Percentiles rank a stretch among this genome's conserved stretches.
Conservation (phyloP, 1,139 yeast genomes). For the Suhomyces panamericanus region DNA sequence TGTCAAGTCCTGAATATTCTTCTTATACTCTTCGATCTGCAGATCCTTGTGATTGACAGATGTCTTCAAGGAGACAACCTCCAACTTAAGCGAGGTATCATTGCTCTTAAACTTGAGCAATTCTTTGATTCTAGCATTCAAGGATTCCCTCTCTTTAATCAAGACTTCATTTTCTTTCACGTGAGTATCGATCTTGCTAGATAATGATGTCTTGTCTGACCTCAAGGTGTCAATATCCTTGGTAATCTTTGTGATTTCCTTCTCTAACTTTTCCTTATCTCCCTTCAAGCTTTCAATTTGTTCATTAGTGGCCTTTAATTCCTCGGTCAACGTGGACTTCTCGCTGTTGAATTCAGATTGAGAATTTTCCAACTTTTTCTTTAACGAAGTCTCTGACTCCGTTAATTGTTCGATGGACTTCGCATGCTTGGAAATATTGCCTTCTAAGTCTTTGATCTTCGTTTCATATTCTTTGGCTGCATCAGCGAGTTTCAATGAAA, state of each 20-base stretch:
- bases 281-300: conserved; percentile 9
- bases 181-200: conserved; percentile 11
- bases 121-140: conserved; percentile 32
- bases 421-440: conserved; percentile 8
- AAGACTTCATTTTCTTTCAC: conserved; percentile 26
- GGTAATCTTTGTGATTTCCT: conserved; percentile 12
- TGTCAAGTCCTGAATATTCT: conserved; percentile 36
- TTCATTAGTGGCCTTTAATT: neutral
- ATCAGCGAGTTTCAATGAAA: neutral
- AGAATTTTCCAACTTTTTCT: neutral
- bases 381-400: conserved; percentile 1
- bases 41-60: conserved; percentile 50
- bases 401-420: conserved; percentile 2
- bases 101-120: conserved; percentile 34
- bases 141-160: conserved; percentile 27
- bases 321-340: neutral
- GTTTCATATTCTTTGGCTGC: conserved; percentile 11
- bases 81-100: conserved; percentile 45
- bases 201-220: conserved; percentile 11
- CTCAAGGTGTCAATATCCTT: conserved; percentile 25
- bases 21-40: conserved; percentile 46
- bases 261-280: conserved; percentile 11
- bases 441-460: conserved; percentile 10
- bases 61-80: conserved; percentile 40
- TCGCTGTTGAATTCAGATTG: neutral